Evolutionary conservation across 2,329 filamentous ascomycete genomes (phyloP).

Genomic region (Fusarium verticillioides): DNA sequence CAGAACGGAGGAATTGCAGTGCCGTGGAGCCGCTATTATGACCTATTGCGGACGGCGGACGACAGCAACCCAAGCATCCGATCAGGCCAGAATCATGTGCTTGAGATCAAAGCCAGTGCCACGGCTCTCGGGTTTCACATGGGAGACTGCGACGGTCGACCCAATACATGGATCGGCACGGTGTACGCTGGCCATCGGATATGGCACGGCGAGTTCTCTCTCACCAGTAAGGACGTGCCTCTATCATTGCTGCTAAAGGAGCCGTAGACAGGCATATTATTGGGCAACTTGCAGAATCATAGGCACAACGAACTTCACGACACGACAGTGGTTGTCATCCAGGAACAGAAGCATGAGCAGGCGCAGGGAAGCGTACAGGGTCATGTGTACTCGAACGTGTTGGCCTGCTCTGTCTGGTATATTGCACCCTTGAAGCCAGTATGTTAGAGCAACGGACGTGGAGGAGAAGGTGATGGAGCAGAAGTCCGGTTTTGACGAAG

Average conservation of each 20-base stretch:
- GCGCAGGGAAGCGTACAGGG: fast-evolving
- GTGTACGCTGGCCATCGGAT: neutral
- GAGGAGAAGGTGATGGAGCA: too few species aligned
- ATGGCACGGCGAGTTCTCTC: neutral
- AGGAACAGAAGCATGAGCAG: neutral
- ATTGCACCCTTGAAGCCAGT: neutral
- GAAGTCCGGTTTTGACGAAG: too few species aligned
- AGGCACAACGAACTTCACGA: neutral
- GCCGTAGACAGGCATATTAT: neutral
- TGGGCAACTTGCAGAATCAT: fast-evolving
- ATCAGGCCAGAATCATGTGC: neutral
- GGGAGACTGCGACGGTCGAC: neutral
- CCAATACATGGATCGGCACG: neutral
- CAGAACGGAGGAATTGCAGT: neutral
- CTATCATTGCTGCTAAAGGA: fast-evolving
- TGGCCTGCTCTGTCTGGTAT: neutral
- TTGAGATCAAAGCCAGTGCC: neutral
- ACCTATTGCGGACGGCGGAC: neutral
- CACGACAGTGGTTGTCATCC: neutral
- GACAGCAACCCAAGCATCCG: neutral
- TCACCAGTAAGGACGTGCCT: neutral
- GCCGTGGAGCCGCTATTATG: neutral
- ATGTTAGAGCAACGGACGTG: neutral
- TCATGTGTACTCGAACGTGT: neutral
- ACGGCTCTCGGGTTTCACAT: neutral